These are phyloP conservation scores for Fusarium burgessii DNA, from an alignment of 2,329 filamentous ascomycete species.

Conservation along the genomic window DNA sequence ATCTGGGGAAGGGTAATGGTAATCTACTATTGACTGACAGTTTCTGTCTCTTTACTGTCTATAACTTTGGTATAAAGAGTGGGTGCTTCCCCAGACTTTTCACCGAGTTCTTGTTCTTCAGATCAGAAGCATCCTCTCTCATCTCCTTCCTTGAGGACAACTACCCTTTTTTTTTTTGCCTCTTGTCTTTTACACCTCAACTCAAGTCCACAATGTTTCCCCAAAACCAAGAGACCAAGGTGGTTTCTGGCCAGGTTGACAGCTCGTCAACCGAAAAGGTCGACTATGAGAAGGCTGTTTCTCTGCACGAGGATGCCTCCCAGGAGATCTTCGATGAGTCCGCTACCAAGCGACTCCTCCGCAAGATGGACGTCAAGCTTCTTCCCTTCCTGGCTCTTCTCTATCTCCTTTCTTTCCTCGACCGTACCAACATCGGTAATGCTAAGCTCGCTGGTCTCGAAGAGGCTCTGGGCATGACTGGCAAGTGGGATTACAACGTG, in stretches of 20 bases:
- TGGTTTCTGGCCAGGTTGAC: constrained; percentile 31
- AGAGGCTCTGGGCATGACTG: constrained; percentile 48
- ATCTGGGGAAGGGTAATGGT: constrained; percentile 22
- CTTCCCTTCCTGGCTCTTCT: constrained; percentile 71
- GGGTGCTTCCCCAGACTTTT: constrained; percentile 41
- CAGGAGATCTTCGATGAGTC: constrained; percentile 49
- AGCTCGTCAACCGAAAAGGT: constrained; percentile 46
- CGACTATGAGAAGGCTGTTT: constrained; percentile 46
- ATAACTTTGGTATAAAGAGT: constrained; percentile 35
- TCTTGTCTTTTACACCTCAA: neutral
- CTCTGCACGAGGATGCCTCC: constrained; percentile 41
- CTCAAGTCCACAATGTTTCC: constrained; percentile 36
- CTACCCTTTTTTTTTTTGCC: constrained; percentile 6
- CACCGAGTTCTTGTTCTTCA: constrained; percentile 35
- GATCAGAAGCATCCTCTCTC: constrained; percentile 43
- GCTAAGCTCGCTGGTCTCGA: constrained; percentile 68
- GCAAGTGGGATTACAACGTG: constrained; percentile 52
- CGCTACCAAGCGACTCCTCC: constrained; percentile 62
- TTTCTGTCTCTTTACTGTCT: neutral
- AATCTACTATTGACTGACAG: neutral
- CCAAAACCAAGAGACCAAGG: constrained; percentile 19
- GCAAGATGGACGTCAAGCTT: constrained; percentile 66
- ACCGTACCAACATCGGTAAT: constrained; percentile 63
- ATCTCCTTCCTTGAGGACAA: constrained; percentile 26
- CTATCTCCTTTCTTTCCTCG: constrained; percentile 67